These are phyloP conservation scores for Dysphania ambrosioides DNA, from an alignment of 148 eudicot species.

Conservation along the genomic window DNA sequence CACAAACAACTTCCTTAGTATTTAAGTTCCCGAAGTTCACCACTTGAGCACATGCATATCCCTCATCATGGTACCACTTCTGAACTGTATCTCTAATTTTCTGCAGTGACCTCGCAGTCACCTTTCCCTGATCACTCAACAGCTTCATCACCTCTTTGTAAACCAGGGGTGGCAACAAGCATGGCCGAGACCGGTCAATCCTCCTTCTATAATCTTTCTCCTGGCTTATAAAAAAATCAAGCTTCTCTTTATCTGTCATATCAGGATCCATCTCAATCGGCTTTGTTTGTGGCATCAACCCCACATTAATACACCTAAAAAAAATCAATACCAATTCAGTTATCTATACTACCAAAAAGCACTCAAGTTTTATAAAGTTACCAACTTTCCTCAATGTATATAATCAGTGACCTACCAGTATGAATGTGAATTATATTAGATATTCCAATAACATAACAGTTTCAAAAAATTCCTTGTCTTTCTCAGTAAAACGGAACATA, in stretches of 20 bases:
- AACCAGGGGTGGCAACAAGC: constrained; percentile 58
- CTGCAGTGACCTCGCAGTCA: constrained; percentile 72
- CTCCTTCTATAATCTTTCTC: no score
- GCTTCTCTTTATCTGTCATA: constrained; percentile 82
- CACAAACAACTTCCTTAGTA: constrained; percentile 84
- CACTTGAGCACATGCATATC: constrained; percentile 83
- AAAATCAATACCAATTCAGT: neutral
- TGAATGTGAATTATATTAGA: no score
- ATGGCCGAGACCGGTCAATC: constrained; percentile 58
- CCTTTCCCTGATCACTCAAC: constrained; percentile 57
- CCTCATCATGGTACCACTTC: constrained; percentile 90
- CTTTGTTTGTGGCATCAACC: constrained; percentile 70
- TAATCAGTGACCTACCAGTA: no score
- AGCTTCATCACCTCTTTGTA: constrained; percentile 55
- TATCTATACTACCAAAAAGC: neutral
- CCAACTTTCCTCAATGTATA: neutral
- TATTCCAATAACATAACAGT: no score
- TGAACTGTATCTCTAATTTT: constrained; percentile 74
- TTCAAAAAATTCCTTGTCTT: no score
- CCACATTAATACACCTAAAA: constrained; percentile 79
- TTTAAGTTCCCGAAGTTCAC: constrained; percentile 82
- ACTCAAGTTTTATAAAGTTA: neutral
- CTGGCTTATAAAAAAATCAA: no score
- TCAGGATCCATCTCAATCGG: constrained; percentile 66
- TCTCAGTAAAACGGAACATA: no score